Evolutionary conservation across 129 eudicot genomes (phyloP), one percentile per base, ranked within the genome.

Genomic region (Centella asiatica): DNA sequence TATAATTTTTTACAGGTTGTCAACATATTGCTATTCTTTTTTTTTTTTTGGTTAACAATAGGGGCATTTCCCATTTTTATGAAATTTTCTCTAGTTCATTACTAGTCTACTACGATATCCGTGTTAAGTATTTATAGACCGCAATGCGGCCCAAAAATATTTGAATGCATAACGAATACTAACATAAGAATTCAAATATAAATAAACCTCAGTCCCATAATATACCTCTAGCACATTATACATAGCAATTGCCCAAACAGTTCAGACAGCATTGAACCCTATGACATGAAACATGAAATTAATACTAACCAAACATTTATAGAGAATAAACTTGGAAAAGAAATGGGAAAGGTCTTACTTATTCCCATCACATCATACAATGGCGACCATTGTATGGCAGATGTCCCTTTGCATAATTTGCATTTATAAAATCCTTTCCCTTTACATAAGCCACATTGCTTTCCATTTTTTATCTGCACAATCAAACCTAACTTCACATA

Each of bases 191-290:
- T n/a, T n/a, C n/a, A n/a, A n/a, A n/a, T n/a, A n/a, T n/a, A n/a
- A n/a, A n/a, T n/a, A n/a, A n/a, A n/a, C n/a, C n/a, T n/a, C n/a
- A n/a, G n/a, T 12, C 42, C 1, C 4, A 33, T 13, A 74, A 45
- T 64, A 45, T 34, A 62, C 52, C 64, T 67, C 49, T 44, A 56
- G 8, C n/a, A 69, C 28, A 51, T 71, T 71, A 68, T 31, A 77
- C 28, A 69, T 61, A 83, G 58, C 95, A 95, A 46, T 69, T 71
- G 52, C 94, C 97, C 81, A 90, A 68, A 83, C 97, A 90, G 76
- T 83, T 90, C 39, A 90, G 95, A 79, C 97, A 90, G 15, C 79
- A 70, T 66, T 90, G 97, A 64, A 90, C 77, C 84, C 94, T 90
- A 62, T 51, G 62, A 63, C 26, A 52, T 72, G 57, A 57, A 15